Evolutionary conservation across 495 filamentous ascomycete species (phyloP).

Genomic region (Penicillium daleae): DNA sequence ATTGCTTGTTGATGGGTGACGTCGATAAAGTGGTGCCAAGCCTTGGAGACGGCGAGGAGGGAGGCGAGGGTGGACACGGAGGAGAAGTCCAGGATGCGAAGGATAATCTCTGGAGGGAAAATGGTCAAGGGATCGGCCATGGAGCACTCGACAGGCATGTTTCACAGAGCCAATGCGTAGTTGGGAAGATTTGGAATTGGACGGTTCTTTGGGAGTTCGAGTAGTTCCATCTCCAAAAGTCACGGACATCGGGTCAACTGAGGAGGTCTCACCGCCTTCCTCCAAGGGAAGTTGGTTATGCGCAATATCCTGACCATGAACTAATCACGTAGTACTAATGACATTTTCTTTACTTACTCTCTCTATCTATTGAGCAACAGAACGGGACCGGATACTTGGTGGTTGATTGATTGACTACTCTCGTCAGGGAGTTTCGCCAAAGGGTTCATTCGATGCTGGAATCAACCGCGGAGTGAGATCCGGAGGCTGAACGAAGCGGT

Average conservation of each 20-base stretch:
- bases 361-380: no score
- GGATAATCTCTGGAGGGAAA: conserved; percentile 43
- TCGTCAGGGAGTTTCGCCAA: background rate
- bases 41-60: conserved; percentile 38
- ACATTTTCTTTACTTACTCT: no score
- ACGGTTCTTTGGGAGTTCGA: no score
- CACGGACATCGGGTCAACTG: no score
- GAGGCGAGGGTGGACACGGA: conserved; percentile 38
- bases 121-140: conserved; percentile 37
- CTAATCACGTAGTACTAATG: no score
- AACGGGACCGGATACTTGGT: background rate
- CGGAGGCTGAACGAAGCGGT: conserved; percentile 36
- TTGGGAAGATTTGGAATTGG: no score
- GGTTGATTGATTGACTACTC: no score
- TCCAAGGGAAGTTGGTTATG: no score
- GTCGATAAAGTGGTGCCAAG: conserved; percentile 48
- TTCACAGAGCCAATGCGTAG: background rate
- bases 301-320: no score
- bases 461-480: conserved; percentile 49
- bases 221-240: background rate
- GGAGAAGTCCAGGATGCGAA: conserved; percentile 42
- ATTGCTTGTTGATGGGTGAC: conserved; percentile 46
- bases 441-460: conserved; percentile 43
- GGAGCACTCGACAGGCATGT: background rate
- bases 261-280: background rate